A percentile compares a stretch with the other conserved stretches of the same genome.
phyloP scores from a whole-genome alignment of 2,329 filamentous ascomycete species.

The Epichloe hybrida region DNA sequence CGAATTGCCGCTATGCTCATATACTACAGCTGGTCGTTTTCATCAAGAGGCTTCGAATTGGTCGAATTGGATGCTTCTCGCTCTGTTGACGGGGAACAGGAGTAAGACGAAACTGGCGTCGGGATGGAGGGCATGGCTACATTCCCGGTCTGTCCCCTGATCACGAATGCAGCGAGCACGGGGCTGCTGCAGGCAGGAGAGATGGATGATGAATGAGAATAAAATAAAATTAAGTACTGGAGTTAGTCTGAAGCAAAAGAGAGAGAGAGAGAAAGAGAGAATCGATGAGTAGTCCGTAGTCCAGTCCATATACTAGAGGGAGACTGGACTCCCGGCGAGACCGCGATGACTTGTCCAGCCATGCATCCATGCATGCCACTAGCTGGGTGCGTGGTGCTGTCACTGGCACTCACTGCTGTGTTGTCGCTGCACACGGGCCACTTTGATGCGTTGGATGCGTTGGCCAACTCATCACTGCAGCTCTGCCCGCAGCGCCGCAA shows the following conservation, averaged over 20 bases:
- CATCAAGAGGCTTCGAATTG: background rate
- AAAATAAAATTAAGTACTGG: no score
- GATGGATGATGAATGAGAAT: no score
- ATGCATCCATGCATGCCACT: background rate
- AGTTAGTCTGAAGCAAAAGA: background rate
- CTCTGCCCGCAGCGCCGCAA: constrained; percentile 14
- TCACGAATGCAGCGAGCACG: no score
- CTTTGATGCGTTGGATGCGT: constrained; percentile 29
- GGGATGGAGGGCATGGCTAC: no score
- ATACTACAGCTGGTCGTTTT: background rate
- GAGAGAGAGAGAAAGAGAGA: background rate
- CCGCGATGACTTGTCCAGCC: background rate
- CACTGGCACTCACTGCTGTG: constrained; percentile 3
- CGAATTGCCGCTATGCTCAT: background rate
- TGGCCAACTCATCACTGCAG: constrained; percentile 32
- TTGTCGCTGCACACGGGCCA: constrained; percentile 25
- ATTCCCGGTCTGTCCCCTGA: no score
- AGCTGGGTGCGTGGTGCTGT: background rate
- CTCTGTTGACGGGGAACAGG: background rate
- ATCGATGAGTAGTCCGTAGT: no score
- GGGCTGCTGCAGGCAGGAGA: no score
- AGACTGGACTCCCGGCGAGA: constrained; percentile 2
- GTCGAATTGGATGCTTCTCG: no score
- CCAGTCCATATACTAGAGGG: background rate
- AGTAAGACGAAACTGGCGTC: no score